These are phyloP conservation scores for Golovinomyces cichoracearum DNA, from an alignment of 2,329 filamentous ascomycete species.

Conservation along the genomic window DNA sequence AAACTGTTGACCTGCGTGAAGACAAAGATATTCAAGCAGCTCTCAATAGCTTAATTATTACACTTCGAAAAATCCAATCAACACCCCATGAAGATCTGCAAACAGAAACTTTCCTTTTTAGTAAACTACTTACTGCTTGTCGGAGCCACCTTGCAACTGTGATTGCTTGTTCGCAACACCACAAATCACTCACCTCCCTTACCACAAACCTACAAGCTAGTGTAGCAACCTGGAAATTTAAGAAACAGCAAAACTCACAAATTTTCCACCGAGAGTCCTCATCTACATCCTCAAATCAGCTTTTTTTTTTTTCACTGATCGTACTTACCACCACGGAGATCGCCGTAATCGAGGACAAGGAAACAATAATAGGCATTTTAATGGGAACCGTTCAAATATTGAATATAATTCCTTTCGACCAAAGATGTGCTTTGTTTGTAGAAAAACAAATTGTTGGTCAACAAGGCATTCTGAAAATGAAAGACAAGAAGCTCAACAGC, in stretches of 20 bases:
- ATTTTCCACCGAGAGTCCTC: not conserved
- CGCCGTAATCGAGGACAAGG: not conserved
- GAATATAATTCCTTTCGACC: not conserved
- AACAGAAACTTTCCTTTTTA: not conserved
- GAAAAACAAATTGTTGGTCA: too few relatives aligned
- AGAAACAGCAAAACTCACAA: not conserved
- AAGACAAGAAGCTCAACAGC: not conserved
- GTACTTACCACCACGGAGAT: not conserved
- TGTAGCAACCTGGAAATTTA: not conserved
- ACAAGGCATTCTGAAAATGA: not conserved
- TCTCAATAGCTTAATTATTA: not conserved
- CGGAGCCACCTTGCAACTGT: not conserved
- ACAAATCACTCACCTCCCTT: not conserved
- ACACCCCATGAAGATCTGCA: not conserved
- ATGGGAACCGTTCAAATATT: not conserved
- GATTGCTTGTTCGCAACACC: slow-evolving; percentile 1
- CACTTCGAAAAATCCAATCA: not conserved
- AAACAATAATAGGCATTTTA: not conserved
- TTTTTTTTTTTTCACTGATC: not conserved
- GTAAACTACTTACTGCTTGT: not conserved
- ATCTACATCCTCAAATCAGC: not conserved
- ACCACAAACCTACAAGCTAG: not conserved
- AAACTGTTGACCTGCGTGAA: not conserved
- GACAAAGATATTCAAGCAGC: not conserved
- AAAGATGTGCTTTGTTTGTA: too few relatives aligned